Evolutionary conservation across 768 basidiomycete species (phyloP).

Genomic region (Lentinula guzmanii): DNA sequence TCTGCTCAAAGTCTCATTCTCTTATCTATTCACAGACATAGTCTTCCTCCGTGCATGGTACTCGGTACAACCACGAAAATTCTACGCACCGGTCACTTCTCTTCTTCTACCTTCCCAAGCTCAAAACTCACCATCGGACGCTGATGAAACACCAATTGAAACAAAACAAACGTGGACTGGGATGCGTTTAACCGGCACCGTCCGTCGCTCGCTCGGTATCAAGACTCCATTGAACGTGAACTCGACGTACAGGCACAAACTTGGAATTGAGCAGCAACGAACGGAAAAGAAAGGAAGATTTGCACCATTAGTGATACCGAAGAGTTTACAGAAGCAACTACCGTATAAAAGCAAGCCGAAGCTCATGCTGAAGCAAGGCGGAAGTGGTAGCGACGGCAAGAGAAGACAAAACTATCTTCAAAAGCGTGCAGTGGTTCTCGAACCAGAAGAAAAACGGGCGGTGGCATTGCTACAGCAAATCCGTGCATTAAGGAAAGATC

Average conservation of each 20-base stretch:
- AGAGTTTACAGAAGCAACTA: slow-evolving; percentile 83
- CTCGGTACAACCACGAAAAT: slow-evolving; percentile 89
- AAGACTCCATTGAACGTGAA: slow-evolving; percentile 78
- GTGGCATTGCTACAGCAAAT: slow-evolving; percentile 91
- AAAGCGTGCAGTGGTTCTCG: slow-evolving; percentile 91
- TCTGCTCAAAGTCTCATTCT: neutral
- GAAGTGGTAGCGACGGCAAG: neutral
- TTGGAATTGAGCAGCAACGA: slow-evolving; percentile 64
- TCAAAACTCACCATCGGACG: neutral
- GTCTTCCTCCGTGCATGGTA: slow-evolving; percentile 97
- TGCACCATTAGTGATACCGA: slow-evolving; percentile 84
- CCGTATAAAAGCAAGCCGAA: slow-evolving; percentile 94
- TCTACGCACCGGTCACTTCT: slow-evolving; percentile 95
- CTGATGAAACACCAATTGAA: neutral
- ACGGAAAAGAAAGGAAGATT: slow-evolving; percentile 36
- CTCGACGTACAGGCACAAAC: slow-evolving; percentile 69
- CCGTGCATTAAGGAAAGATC: slow-evolving; percentile 84
- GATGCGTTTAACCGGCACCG: slow-evolving; percentile 93
- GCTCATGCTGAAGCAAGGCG: slow-evolving; percentile 61
- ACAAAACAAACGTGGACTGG: slow-evolving; percentile 77
- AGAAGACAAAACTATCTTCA: slow-evolving; percentile 79
- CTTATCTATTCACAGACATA: slow-evolving; percentile 52
- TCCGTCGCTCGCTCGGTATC: slow-evolving; percentile 79
- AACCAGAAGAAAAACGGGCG: slow-evolving; percentile 92
- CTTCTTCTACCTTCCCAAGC: slow-evolving; percentile 62